Conservation (phyloP, 2,329 filamentous ascomycete species). For the Leptographium flavum region DNA sequence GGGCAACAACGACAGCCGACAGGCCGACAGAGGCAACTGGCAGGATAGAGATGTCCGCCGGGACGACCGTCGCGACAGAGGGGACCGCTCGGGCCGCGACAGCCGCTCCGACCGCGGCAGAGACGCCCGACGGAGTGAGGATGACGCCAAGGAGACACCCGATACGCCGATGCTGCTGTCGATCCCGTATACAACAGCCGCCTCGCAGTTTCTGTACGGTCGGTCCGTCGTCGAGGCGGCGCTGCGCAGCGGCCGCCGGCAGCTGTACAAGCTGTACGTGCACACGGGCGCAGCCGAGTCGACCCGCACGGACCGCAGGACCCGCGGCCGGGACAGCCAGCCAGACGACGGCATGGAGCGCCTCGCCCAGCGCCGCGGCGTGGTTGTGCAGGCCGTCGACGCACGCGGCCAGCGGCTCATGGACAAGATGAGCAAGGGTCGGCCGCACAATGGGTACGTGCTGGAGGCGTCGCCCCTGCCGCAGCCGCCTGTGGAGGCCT, state of each 20-base stretch:
- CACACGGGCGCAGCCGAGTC: constrained; percentile 44
- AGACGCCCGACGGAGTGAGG: background rate
- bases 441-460: constrained; percentile 82
- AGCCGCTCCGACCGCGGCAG: background rate
- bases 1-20: background rate
- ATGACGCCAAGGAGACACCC: background rate
- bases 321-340: constrained; percentile 26
- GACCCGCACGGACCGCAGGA: no score
- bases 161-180: constrained; percentile 10
- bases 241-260: constrained; percentile 49
- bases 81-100: background rate
- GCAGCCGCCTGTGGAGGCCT: constrained; percentile 46
- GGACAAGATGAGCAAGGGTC: constrained; percentile 67
- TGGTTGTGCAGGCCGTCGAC: constrained; percentile 43
- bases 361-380: constrained; percentile 30
- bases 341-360: constrained; percentile 29
- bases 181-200: constrained; percentile 57
- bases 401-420: constrained; percentile 53
- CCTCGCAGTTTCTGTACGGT: constrained; percentile 86
- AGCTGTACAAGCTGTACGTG: constrained; percentile 75
- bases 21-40: background rate
- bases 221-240: constrained; percentile 68
- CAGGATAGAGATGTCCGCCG: background rate
- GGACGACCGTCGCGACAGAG: background rate
- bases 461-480: constrained; percentile 79